Percentiles rank a stretch among this genome's conserved stretches.
These are phyloP conservation scores for Letharia lupina DNA, from an alignment of 495 filamentous ascomycete genomes.

Conservation along the genomic window DNA sequence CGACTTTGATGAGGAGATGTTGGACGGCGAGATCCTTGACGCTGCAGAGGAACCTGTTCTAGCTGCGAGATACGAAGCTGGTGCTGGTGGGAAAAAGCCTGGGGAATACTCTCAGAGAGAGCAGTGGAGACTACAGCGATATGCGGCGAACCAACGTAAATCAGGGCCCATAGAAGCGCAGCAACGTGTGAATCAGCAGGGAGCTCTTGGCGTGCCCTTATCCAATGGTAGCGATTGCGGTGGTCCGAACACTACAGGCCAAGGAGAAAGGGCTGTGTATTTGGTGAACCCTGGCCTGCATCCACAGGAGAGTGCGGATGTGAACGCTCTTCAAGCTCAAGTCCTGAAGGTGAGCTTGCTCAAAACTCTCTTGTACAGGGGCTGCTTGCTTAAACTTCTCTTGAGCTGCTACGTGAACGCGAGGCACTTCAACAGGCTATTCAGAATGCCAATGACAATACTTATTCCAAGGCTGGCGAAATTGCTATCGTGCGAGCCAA, in stretches of 20 bases:
- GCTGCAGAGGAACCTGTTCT: slow-evolving; percentile 30
- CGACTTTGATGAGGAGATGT: slow-evolving; percentile 47
- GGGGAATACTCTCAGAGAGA: slow-evolving; percentile 28
- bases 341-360: slow-evolving; percentile 30
- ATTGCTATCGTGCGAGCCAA: slow-evolving; percentile 61
- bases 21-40: slow-evolving; percentile 46
- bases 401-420: slow-evolving; percentile 47
- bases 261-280: background rate
- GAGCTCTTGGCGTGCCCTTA: background rate
- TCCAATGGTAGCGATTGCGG: background rate
- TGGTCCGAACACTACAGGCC: background rate
- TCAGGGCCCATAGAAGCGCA: background rate
- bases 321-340: slow-evolving; percentile 31
- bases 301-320: slow-evolving; percentile 9
- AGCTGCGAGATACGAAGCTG: slow-evolving; percentile 28
- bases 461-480: slow-evolving; percentile 54
- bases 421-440: slow-evolving; percentile 41
- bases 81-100: slow-evolving; percentile 23
- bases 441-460: slow-evolving; percentile 40
- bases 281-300: background rate
- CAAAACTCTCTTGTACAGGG: background rate
- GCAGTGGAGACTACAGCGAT: slow-evolving; percentile 31
- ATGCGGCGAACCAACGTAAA: slow-evolving; percentile 17
- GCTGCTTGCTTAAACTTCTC: slow-evolving; percentile 1
- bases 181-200: background rate